Evolutionary conservation across 208 protist genomes (phyloP).

Genomic region (Leishmania martiniquensis): DNA sequence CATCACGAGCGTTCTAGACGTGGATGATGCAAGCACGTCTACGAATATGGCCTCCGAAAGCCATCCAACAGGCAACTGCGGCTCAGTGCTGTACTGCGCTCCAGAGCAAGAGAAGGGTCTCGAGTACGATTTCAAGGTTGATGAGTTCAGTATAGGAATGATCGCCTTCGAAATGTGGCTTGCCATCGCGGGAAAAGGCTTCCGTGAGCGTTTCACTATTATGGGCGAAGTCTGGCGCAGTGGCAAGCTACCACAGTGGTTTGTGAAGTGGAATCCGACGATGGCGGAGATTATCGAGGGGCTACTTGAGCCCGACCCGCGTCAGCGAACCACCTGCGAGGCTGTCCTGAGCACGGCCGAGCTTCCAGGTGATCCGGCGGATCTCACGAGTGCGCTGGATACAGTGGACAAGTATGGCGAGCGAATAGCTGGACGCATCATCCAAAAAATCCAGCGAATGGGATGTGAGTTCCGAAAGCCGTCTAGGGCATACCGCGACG

Average conservation of each 20-base stretch:
- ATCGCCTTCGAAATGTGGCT: conserved; percentile 92
- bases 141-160: conserved; percentile 90
- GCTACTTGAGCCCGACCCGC: conserved; percentile 61
- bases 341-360: conserved; percentile 64
- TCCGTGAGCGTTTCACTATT: conserved; percentile 79
- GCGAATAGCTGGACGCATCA: conserved; percentile 54
- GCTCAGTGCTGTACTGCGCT: conserved; percentile 85
- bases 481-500: conserved; percentile 29
- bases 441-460: conserved; percentile 57
- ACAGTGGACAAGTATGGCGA: conserved; percentile 74
- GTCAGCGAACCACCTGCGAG: conserved; percentile 58
- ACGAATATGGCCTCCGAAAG: conserved; percentile 15
- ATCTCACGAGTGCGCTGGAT: conserved; percentile 70
- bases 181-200: conserved; percentile 69
- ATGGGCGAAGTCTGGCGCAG: conserved; percentile 75
- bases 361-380: conserved; percentile 78
- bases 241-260: conserved; percentile 74
- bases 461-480: conserved; percentile 51
- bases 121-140: conserved; percentile 85
- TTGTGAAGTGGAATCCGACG: conserved; percentile 48
- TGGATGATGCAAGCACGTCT: conserved; percentile 31
- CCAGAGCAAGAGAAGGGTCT: conserved; percentile 79
- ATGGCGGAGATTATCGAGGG: conserved; percentile 65
- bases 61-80: conserved; percentile 58
- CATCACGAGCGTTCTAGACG: conserved; percentile 46